These are phyloP conservation scores for Pseudogymnoascus sp. DNA, from an alignment of 2,329 filamentous ascomycete species.

Conservation along the genomic window DNA sequence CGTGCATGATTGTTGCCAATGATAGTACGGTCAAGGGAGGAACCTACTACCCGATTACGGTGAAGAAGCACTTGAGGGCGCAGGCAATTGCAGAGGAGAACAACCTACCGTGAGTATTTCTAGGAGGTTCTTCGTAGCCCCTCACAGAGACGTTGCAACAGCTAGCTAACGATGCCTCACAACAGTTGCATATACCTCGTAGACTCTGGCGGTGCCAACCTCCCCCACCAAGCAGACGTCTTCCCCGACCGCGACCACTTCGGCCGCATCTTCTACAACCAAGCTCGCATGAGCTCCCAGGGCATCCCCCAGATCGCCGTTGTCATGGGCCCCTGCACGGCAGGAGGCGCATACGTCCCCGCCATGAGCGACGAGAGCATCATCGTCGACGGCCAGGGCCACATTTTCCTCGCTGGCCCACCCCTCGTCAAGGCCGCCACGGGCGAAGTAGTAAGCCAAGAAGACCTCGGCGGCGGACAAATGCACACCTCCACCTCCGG, in stretches of 20 bases:
- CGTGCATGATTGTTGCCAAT: constrained; percentile 89
- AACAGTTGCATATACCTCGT: constrained; percentile 83
- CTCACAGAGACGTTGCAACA: neutral
- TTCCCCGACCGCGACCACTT: constrained; percentile 95
- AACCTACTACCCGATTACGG: constrained; percentile 93
- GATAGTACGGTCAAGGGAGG: constrained; percentile 97
- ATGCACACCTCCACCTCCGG: constrained; percentile 88
- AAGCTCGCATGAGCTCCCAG: constrained; percentile 81
- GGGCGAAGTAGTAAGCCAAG: constrained; percentile 81
- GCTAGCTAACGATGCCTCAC: neutral
- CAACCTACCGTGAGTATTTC: constrained; percentile 51
- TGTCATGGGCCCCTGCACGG: constrained; percentile 96
- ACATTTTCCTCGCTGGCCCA: constrained; percentile 92
- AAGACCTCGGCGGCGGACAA: constrained; percentile 83
- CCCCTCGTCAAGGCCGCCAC: constrained; percentile 94
- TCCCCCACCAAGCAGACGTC: constrained; percentile 90
- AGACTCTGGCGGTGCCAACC: constrained; percentile 89
- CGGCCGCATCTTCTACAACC: constrained; percentile 93
- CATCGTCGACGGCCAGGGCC: constrained; percentile 91
- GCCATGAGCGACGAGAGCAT: constrained; percentile 98
- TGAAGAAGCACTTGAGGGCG: constrained; percentile 93
- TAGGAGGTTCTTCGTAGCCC: neutral
- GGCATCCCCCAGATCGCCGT: constrained; percentile 91
- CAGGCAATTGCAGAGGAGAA: constrained; percentile 90
- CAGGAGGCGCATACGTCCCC: constrained; percentile 90